These are phyloP conservation scores for Ophiostoma montium DNA, from an alignment of 2,329 filamentous ascomycete genomes.

Conservation along the genomic window DNA sequence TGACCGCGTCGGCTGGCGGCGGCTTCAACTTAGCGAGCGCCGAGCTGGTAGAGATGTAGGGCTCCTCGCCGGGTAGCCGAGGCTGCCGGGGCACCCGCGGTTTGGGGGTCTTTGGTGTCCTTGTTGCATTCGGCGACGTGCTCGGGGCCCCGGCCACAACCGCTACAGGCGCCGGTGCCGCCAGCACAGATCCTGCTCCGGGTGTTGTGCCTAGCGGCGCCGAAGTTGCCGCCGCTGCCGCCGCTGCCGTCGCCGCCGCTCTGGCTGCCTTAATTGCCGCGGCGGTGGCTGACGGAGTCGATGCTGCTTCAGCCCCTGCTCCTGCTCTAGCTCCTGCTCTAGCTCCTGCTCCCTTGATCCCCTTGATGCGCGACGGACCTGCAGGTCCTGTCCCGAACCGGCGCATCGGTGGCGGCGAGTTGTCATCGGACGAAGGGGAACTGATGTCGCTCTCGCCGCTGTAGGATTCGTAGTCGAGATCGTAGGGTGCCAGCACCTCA, in stretches of 20 bases:
- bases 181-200: background rate
- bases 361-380: conserved; percentile 32
- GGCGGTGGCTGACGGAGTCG: too few species aligned
- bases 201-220: background rate
- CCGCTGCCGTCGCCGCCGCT: background rate
- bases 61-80: conserved; percentile 13
- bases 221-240: background rate
- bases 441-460: conserved; percentile 34
- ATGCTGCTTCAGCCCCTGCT: background rate
- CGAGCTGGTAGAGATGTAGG: conserved; percentile 24
- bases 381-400: conserved; percentile 19
- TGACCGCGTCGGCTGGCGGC: conserved; percentile 43
- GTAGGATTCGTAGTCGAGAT: conserved; percentile 46
- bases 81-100: conserved; percentile 20
- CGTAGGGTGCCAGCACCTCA: conserved; percentile 51
- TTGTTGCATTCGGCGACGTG: background rate
- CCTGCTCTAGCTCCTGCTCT: background rate
- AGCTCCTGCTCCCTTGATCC: conserved; percentile 22
- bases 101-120: conserved; percentile 30
- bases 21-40: conserved; percentile 34
- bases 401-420: conserved; percentile 20
- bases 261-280: too few species aligned
- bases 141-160: background rate
- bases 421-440: conserved; percentile 19
- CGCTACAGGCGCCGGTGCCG: background rate